Conservation (phyloP, 225 moss, liverwort and hornwort genomes). For the Polytrichum commune region DNA sequence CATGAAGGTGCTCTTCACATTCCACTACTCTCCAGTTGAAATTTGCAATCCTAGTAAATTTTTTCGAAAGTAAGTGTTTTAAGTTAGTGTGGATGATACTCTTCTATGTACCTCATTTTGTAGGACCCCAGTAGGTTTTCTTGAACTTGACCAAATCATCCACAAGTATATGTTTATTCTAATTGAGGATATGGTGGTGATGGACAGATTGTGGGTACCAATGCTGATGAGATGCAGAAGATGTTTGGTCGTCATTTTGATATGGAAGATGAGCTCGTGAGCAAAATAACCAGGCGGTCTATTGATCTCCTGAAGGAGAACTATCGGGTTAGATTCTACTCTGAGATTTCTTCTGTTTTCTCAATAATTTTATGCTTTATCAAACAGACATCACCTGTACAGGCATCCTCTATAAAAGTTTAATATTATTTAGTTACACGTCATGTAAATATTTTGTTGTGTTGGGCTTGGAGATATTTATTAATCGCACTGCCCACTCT, state of each 20-base stretch:
- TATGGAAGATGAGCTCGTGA: conserved; percentile 89
- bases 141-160: neutral
- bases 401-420: too few species aligned
- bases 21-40: too few species aligned
- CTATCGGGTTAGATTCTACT: conserved; percentile 67
- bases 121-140: neutral
- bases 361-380: neutral
- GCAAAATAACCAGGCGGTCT: conserved; percentile 85
- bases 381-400: too few species aligned
- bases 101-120: too few species aligned
- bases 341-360: neutral
- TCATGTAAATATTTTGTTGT: too few species aligned
- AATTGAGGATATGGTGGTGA: neutral
- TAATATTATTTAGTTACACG: too few species aligned
- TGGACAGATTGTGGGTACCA: conserved; percentile 88
- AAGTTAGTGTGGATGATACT: too few species aligned
- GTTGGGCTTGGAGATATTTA: too few species aligned
- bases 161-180: neutral
- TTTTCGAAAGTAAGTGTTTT: too few species aligned
- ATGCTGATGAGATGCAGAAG: conserved; percentile 91
- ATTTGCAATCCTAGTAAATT: too few species aligned
- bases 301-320: conserved; percentile 98
- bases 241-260: conserved; percentile 99
- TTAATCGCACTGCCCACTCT: too few species aligned
- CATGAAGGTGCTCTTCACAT: conserved; percentile 63